Base-by-base conservation (phyloP, 768 basidiomycete species). In the Boletus pseudo-olivaceus region DNA sequence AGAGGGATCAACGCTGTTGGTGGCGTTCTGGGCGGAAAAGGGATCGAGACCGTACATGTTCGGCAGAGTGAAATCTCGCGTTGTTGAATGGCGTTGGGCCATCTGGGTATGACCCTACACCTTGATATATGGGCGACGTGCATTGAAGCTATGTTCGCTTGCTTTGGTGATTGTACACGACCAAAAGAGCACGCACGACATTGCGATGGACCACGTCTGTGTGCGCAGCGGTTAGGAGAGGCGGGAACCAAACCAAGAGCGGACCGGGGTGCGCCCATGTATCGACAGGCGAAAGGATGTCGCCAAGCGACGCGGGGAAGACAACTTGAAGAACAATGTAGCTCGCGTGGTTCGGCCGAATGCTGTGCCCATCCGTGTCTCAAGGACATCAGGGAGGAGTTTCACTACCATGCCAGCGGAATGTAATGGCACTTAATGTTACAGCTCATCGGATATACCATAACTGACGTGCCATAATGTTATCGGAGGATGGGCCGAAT, bases 41-140 rank as follows among this genome's bases (percentile, higher is more conserved):
- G 68, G 68, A 35, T 69, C 52, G 12, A 49, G 58, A 19, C 67
- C 67, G 56, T 71, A 71, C 48, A 68, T 59, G 37, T 10, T 35
- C 7, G 35, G 5, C 7, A 26, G 17, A 29, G 7, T 5, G n/a
- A 29, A 15, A 27, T 30, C 20, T 1, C 0, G 44, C 17, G 41
- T 49, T 7, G 54, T 59, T 9, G 53, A 40, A 12, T 26, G 30
- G 15, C 1, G 41, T 38, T 26, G 34, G 56, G 12, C 4, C 5
- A 7, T 35, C 34, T 7, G 15, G 29, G n/a, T 37, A 33, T 43
- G 23, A 29, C 19, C 27, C 8, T 37, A 20, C 32, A n/a, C 19
- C 54, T 38, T 55, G 23, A 52, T 63, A 63, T 63, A 63, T 37
- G 43, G 9, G 15, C 23, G 32, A 52, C 26, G 8, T 12, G 7